phyloP scores from a whole-genome alignment of 2,329 filamentous ascomycete genomes.

The Epichloe sylvatica region DNA sequence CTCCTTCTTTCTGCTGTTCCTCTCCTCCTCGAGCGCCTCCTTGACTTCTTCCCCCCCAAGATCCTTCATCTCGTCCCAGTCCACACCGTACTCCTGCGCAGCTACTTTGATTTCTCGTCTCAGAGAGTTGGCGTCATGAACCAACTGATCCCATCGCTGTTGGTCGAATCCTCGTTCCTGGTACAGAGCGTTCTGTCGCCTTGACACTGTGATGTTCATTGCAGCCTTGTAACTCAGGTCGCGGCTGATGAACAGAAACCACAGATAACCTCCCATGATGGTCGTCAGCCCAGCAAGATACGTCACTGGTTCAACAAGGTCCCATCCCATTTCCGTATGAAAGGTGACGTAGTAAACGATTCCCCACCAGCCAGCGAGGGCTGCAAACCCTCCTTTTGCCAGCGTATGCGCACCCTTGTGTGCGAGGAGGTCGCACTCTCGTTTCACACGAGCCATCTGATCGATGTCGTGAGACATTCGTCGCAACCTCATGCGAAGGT shows the following conservation, averaged over 20 bases:
- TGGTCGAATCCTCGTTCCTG: constrained; percentile 61
- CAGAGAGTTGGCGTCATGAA: constrained; percentile 67
- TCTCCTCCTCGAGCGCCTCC: constrained; percentile 41
- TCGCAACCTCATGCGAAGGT: constrained; percentile 62
- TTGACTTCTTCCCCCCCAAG: constrained; percentile 54
- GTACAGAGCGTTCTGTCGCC: constrained; percentile 65
- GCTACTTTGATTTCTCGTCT: constrained; percentile 66
- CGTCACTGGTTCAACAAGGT: constrained; percentile 79
- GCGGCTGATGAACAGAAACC: constrained; percentile 86
- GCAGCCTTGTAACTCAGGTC: constrained; percentile 79
- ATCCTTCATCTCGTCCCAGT: constrained; percentile 69
- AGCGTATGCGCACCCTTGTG: constrained; percentile 65
- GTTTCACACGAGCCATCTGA: constrained; percentile 57
- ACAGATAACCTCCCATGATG: constrained; percentile 80
- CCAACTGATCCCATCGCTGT: constrained; percentile 59
- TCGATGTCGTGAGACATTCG: constrained; percentile 58
- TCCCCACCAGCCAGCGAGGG: constrained; percentile 67
- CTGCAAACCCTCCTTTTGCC: constrained; percentile 62
- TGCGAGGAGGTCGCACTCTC: constrained; percentile 65
- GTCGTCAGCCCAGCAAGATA: constrained; percentile 78
- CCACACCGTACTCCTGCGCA: constrained; percentile 77
- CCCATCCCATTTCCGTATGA: constrained; percentile 71
- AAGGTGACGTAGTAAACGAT: constrained; percentile 61
- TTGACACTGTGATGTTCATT: constrained; percentile 72
- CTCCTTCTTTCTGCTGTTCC: constrained; percentile 23